Conservation (phyloP, 208 protist species). For the Leishmania guyanensis region DNA sequence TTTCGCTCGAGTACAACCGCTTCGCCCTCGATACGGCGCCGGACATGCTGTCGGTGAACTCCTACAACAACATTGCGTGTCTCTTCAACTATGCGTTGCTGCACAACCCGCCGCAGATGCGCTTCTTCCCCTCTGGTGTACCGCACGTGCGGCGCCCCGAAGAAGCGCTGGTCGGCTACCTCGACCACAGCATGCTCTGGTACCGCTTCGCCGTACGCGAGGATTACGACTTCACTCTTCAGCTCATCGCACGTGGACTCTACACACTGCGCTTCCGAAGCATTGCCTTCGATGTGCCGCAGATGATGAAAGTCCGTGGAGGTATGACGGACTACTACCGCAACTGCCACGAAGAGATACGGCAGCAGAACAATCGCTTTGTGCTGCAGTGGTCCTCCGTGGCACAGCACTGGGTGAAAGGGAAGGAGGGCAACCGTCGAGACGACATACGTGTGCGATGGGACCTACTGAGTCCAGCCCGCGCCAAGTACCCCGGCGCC, state of each 20-base stretch:
- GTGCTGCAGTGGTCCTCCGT: conserved; percentile 71
- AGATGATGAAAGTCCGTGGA: conserved; percentile 80
- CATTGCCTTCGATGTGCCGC: conserved; percentile 79
- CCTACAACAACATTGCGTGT: conserved; percentile 90
- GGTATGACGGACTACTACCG: conserved; percentile 92
- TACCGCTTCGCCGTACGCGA: conserved; percentile 88
- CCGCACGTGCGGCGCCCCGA: conserved; percentile 36
- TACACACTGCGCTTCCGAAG: conserved; percentile 81
- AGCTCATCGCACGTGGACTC: conserved; percentile 78
- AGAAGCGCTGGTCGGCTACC: conserved; percentile 50
- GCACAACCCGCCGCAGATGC: conserved; percentile 50
- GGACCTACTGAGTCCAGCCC: conserved; percentile 67
- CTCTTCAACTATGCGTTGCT: conserved; percentile 78
- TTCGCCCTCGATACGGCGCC: conserved; percentile 63
- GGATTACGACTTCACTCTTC: conserved; percentile 91
- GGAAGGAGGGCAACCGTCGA: conserved; percentile 53
- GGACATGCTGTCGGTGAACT: conserved; percentile 64
- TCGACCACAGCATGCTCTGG: conserved; percentile 58
- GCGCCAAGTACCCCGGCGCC: conserved; percentile 50
- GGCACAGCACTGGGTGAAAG: conserved; percentile 79
- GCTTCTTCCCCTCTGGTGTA: conserved; percentile 44
- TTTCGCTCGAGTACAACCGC: conserved; percentile 82
- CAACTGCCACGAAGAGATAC: conserved; percentile 66
- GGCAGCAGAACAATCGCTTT: conserved; percentile 70
- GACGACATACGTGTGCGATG: conserved; percentile 83